Percentiles rank a stretch among this genome's conserved stretches.
Evolutionary conservation across 2,329 filamentous ascomycete species (phyloP).

Genomic region (Ceratocystis smalleyi): DNA sequence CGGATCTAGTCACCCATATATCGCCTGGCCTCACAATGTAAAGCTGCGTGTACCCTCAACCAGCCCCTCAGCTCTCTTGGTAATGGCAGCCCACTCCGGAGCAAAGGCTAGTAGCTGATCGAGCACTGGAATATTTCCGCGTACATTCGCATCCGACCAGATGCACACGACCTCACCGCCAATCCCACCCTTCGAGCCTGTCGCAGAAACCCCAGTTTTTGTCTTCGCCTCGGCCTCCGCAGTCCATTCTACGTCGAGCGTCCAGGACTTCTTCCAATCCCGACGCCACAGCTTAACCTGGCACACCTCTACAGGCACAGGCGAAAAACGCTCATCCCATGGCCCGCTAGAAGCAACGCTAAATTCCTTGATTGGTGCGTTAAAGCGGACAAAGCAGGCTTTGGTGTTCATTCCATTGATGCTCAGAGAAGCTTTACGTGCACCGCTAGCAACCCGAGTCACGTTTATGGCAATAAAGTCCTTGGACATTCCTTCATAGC

Average conservation of each 20-base stretch:
- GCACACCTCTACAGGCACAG: constrained; percentile 45
- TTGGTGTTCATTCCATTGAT: constrained; percentile 62
- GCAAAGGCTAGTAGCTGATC: constrained; percentile 63
- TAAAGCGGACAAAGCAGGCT: constrained; percentile 59
- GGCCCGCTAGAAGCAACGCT: constrained; percentile 43
- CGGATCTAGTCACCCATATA: background rate
- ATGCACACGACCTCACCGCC: constrained; percentile 58
- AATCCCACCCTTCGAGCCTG: constrained; percentile 24
- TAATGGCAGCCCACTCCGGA: constrained; percentile 64
- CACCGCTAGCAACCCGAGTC: constrained; percentile 23
- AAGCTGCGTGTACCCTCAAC: constrained; percentile 67
- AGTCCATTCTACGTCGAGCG: constrained; percentile 55
- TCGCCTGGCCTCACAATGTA: constrained; percentile 28
- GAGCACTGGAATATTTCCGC: constrained; percentile 61
- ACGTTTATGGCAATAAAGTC: constrained; percentile 45
- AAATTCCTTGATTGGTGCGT: constrained; percentile 50
- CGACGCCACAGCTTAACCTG: constrained; percentile 70
- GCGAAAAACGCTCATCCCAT: constrained; percentile 49
- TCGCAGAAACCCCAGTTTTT: background rate
- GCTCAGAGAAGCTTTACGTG: constrained; percentile 42
- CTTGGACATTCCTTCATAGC: constrained; percentile 31
- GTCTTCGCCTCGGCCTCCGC: constrained; percentile 19
- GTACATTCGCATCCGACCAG: constrained; percentile 72
- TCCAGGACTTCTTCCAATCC: constrained; percentile 62
- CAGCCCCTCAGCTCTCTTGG: constrained; percentile 61